A percentile compares a stretch with the other conserved stretches of the same genome.
Evolutionary conservation across 2,329 filamentous ascomycete species (phyloP).

Genomic region (Talaromyces sp.): DNA sequence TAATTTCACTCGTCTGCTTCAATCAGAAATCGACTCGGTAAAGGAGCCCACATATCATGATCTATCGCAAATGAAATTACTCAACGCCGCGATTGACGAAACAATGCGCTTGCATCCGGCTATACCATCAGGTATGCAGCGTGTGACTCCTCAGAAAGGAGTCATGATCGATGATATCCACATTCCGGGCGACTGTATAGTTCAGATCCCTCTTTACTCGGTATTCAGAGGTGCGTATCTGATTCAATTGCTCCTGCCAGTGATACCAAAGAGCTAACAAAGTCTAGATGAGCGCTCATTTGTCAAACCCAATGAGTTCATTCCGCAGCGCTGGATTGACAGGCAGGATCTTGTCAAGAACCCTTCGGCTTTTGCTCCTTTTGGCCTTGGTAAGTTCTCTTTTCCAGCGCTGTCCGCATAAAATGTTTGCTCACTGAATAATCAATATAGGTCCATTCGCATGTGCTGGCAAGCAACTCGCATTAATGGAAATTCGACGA

Average conservation of each 20-base stretch:
- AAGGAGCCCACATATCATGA: constrained; percentile 25
- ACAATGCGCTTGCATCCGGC: constrained; percentile 26
- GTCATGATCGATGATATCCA: constrained; percentile 18
- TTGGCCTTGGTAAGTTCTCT: constrained; percentile 11
- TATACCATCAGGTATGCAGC: constrained; percentile 32
- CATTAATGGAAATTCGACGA: constrained; percentile 18
- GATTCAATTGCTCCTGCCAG: not conserved
- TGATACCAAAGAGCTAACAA: not conserved
- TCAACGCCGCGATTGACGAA: constrained; percentile 19
- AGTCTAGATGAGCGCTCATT: constrained; percentile 17
- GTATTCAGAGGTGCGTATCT: constrained; percentile 24
- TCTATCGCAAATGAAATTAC: constrained; percentile 24
- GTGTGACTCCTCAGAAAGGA: constrained; percentile 30
- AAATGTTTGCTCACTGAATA: not conserved
- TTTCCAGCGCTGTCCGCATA: not conserved
- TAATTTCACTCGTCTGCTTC: constrained; percentile 22
- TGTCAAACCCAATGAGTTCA: constrained; percentile 14
- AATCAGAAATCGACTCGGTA: constrained; percentile 23
- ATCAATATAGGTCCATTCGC: constrained; percentile 5
- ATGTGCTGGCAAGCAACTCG: constrained; percentile 19
- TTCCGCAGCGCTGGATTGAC: constrained; percentile 19
- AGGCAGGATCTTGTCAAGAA: constrained; percentile 15
- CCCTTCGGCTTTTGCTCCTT: constrained; percentile 12
- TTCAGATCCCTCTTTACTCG: constrained; percentile 24
- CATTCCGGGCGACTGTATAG: constrained; percentile 23